A percentile compares a stretch with the other conserved stretches of the same genome.
These are phyloP conservation scores for Camellia granthamiana DNA, from an alignment of 148 eudicot species.

Conservation along the genomic window DNA sequence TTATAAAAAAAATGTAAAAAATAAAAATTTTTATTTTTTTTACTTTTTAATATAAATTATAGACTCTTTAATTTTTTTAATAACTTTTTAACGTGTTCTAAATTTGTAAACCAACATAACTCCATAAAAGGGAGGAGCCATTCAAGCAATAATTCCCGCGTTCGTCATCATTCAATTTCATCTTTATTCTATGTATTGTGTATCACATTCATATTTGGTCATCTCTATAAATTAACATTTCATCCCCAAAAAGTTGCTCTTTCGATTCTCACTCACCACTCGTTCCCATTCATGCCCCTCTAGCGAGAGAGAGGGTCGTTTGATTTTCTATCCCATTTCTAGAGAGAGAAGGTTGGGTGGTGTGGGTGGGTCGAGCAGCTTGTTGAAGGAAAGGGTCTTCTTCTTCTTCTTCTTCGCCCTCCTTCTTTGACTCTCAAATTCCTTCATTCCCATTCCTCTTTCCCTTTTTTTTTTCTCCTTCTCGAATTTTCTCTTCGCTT, in stretches of 20 bases:
- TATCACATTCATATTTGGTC: not conserved
- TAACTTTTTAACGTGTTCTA: too few relatives aligned
- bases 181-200: too few relatives aligned
- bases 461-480: not conserved
- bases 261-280: not conserved
- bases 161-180: slow-evolving; percentile 11
- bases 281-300: not conserved
- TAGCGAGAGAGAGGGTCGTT: not conserved
- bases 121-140: slow-evolving; percentile 27
- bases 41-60: too few relatives aligned
- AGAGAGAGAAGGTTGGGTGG: not conserved
- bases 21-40: too few relatives aligned
- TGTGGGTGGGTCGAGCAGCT: not conserved
- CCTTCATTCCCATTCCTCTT: not conserved
- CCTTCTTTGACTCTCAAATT: slow-evolving; percentile 1
- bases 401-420: not conserved
- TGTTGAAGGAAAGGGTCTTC: not conserved
- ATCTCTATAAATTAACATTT: not conserved
- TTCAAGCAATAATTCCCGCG: slow-evolving; percentile 54
- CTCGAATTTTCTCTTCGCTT: not conserved
- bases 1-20: too few relatives aligned
- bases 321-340: not conserved
- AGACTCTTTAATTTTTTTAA: too few relatives aligned
- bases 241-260: not conserved
- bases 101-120: too few relatives aligned